These are phyloP conservation scores for Phytophthora niederhauseri DNA, from an alignment of 352 stramenopile species.

Conservation along the genomic window DNA sequence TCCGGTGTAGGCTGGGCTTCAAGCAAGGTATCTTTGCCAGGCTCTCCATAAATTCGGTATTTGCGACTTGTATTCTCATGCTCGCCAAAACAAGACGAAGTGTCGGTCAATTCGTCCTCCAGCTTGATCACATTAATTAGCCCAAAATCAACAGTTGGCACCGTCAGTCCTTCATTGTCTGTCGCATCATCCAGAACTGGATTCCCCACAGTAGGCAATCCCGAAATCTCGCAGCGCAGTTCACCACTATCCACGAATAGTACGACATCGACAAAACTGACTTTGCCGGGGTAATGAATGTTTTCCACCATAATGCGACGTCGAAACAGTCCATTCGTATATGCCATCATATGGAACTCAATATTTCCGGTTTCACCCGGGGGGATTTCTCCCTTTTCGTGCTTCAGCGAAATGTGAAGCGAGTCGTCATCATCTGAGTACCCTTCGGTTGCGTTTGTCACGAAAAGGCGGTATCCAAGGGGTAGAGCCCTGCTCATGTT, in stretches of 20 bases:
- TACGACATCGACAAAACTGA: constrained; percentile 76
- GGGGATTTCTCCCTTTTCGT: constrained; percentile 76
- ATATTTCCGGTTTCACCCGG: constrained; percentile 61
- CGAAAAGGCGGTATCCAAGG: constrained; percentile 75
- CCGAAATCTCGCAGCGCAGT: constrained; percentile 49
- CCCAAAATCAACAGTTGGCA: constrained; percentile 57
- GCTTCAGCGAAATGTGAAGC: constrained; percentile 67
- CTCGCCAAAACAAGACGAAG: constrained; percentile 31
- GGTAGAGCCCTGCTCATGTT: constrained; percentile 86
- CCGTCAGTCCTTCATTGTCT: constrained; percentile 4
- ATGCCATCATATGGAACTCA: constrained; percentile 68
- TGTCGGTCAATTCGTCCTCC: constrained; percentile 64
- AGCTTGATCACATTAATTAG: constrained; percentile 74
- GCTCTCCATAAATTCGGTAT: constrained; percentile 70
- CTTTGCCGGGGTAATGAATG: constrained; percentile 79
- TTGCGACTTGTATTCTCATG: constrained; percentile 45
- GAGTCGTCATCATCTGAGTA: constrained; percentile 85
- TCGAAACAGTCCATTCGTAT: constrained; percentile 78
- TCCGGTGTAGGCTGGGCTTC: constrained; percentile 16
- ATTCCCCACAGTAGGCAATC: constrained; percentile 3
- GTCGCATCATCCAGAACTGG: neutral
- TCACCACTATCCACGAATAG: constrained; percentile 85
- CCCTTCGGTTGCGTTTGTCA: constrained; percentile 58
- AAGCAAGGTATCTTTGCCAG: constrained; percentile 24
- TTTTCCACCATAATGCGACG: constrained; percentile 87